A percentile compares a stretch with the other conserved stretches of the same genome.
Evolutionary conservation across 1,284 basidiomycete genomes (phyloP).

Genomic region (Trichosporon asahii): DNA sequence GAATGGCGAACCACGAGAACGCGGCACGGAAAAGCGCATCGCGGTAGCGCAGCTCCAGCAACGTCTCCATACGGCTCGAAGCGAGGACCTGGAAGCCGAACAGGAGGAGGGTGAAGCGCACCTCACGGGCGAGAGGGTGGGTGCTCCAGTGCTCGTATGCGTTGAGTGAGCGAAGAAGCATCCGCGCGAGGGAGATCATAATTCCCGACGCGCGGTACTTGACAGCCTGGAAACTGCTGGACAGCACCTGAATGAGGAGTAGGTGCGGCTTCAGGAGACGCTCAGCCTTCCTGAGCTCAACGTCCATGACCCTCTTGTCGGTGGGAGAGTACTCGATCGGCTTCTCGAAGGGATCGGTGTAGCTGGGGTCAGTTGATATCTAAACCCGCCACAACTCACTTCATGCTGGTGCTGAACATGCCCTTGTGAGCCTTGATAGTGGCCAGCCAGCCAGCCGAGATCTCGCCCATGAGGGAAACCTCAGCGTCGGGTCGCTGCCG

Average conservation of each 20-base stretch:
- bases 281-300: constrained; percentile 65
- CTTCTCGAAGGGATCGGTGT: constrained; percentile 79
- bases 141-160: constrained; percentile 73
- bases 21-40: constrained; percentile 74
- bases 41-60: constrained; percentile 74
- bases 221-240: constrained; percentile 89
- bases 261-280: constrained; percentile 78
- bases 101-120: constrained; percentile 79
- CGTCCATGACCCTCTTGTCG: constrained; percentile 78
- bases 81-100: constrained; percentile 92
- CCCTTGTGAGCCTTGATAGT: constrained; percentile 75
- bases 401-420: constrained; percentile 73
- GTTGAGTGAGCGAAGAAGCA: constrained; percentile 72
- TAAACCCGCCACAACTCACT: constrained; percentile 60
- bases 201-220: constrained; percentile 80
- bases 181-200: constrained; percentile 76
- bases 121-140: constrained; percentile 85
- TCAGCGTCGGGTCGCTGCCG: constrained; percentile 75
- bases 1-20: constrained; percentile 87
- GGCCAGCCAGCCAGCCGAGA: constrained; percentile 80
- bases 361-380: constrained; percentile 55
- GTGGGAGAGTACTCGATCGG: constrained; percentile 88
- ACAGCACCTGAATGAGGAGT: constrained; percentile 81
- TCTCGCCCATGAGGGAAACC: constrained; percentile 75
- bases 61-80: constrained; percentile 78